Evolutionary conservation across 345 rosid species (phyloP).

Genomic region (Boechera stricta): DNA sequence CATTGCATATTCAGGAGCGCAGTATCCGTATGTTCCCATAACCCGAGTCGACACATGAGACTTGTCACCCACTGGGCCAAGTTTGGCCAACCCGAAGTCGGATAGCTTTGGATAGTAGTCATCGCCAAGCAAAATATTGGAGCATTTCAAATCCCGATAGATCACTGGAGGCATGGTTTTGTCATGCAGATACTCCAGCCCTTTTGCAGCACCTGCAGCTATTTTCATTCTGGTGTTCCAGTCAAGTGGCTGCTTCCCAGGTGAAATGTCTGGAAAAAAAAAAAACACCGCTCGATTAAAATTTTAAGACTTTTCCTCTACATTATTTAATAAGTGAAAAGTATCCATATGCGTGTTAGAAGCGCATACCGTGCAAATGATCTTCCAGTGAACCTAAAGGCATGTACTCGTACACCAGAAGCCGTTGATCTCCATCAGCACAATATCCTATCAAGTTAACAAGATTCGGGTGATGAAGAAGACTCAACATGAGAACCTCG

Average conservation of each 20-base stretch:
- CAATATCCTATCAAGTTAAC: constrained; percentile 87
- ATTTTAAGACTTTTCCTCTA: not conserved
- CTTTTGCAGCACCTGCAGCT: constrained; percentile 93
- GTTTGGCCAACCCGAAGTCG: constrained; percentile 91
- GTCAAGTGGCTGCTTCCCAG: constrained; percentile 67
- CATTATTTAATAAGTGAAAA: not conserved
- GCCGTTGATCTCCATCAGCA: constrained; percentile 97
- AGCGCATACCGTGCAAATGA: constrained; percentile 71
- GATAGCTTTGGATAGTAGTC: constrained; percentile 84
- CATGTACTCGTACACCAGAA: constrained; percentile 88
- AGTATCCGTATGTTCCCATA: constrained; percentile 94
- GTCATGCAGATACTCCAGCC: constrained; percentile 79
- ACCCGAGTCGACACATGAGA: constrained; percentile 93
- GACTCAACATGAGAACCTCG: constrained; percentile 86
- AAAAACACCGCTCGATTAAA: not conserved
- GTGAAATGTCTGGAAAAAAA: constrained; percentile 61
- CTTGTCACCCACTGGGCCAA: constrained; percentile 90
- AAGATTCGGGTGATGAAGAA: constrained; percentile 89
- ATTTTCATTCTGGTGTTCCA: constrained; percentile 93
- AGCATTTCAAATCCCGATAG: constrained; percentile 82
- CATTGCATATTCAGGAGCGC: constrained; percentile 96
- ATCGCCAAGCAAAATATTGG: constrained; percentile 79
- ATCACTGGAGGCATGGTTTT: constrained; percentile 87
- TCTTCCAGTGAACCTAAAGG: constrained; percentile 86
- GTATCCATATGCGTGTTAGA: not conserved